Evolutionary conservation across 176 grass and related monocot genomes (phyloP).

Genomic region (Zoysia pacifica): DNA sequence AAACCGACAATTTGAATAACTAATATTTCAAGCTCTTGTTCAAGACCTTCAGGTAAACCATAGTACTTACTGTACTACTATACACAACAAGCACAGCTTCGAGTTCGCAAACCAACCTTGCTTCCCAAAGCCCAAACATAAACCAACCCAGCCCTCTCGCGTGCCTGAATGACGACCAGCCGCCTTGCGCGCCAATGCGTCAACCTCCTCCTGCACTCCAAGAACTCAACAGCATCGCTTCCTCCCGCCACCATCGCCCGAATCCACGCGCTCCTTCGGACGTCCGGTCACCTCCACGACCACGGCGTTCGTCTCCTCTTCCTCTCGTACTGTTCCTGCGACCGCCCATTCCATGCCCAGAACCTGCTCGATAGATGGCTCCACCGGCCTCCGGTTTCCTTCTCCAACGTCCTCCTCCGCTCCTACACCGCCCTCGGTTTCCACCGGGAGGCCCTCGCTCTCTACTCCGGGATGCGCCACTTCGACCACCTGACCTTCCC

Average conservation of each 20-base stretch:
- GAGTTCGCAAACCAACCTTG: too few species aligned
- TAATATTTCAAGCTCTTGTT: too few species aligned
- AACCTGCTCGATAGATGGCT: slow-evolving; percentile 56
- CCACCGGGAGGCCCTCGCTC: slow-evolving; percentile 41
- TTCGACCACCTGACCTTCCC: slow-evolving; percentile 73
- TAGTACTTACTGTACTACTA: too few species aligned
- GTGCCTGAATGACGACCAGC: slow-evolving; percentile 23
- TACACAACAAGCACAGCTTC: too few species aligned
- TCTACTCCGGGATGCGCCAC: slow-evolving; percentile 52
- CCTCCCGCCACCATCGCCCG: slow-evolving; percentile 25
- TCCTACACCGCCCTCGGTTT: slow-evolving; percentile 43
- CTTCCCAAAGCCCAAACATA: too few species aligned
- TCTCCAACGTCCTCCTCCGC: slow-evolving; percentile 58
- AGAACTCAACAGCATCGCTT: slow-evolving; percentile 32
- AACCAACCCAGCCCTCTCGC: neutral
- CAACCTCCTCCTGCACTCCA: slow-evolving; percentile 46
- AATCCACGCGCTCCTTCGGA: slow-evolving; percentile 55
- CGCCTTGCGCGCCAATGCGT: slow-evolving; percentile 47
- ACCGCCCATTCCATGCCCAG: slow-evolving; percentile 38
- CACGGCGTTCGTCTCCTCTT: slow-evolving; percentile 24
- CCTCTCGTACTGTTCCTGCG: slow-evolving; percentile 7
- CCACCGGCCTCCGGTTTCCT: slow-evolving; percentile 18
- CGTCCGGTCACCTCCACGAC: slow-evolving; percentile 43
- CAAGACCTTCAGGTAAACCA: too few species aligned
- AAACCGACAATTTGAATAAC: too few species aligned